phyloP scores from a whole-genome alignment of 257 asterid genomes.

The Rubia yunnanensis region DNA sequence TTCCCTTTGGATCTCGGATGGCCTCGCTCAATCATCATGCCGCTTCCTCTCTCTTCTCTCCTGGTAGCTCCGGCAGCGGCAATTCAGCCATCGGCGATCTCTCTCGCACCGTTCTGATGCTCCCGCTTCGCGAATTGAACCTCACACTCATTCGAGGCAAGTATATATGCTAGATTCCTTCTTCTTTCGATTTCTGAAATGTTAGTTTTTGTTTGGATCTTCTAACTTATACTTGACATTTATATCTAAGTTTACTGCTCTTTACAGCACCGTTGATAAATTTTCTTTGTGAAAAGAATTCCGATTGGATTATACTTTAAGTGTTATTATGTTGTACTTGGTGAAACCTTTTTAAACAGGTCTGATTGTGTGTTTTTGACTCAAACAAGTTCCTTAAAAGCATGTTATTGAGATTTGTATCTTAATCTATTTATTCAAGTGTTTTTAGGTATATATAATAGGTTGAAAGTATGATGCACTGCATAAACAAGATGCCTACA shows the following conservation, averaged over 20 bases:
- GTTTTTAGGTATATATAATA: not conserved
- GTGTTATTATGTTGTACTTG: not conserved
- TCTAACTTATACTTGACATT: not conserved
- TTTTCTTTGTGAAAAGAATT: not conserved
- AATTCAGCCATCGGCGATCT: conserved; percentile 45
- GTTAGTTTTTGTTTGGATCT: not conserved
- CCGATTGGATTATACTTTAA: not conserved
- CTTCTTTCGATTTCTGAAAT: not conserved
- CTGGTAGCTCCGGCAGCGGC: conserved; percentile 20
- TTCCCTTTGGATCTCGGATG: conserved; percentile 85
- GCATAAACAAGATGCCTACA: not conserved
- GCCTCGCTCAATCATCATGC: conserved; percentile 94
- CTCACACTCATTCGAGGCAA: conserved; percentile 67
- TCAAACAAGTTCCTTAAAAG: not conserved
- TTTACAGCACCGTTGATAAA: not conserved
- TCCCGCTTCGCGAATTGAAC: conserved; percentile 87
- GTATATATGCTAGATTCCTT: not conserved
- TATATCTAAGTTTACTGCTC: not conserved
- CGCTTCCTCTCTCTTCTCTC: conserved; percentile 60
- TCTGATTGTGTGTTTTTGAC: not conserved
- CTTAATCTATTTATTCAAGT: not conserved
- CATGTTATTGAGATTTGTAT: not conserved
- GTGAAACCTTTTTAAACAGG: not conserved
- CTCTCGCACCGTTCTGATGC: conserved; percentile 78
- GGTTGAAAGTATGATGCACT: not conserved